Conservation (phyloP, 306 rosid genomes). For the Trichosanthes cucumerina region DNA sequence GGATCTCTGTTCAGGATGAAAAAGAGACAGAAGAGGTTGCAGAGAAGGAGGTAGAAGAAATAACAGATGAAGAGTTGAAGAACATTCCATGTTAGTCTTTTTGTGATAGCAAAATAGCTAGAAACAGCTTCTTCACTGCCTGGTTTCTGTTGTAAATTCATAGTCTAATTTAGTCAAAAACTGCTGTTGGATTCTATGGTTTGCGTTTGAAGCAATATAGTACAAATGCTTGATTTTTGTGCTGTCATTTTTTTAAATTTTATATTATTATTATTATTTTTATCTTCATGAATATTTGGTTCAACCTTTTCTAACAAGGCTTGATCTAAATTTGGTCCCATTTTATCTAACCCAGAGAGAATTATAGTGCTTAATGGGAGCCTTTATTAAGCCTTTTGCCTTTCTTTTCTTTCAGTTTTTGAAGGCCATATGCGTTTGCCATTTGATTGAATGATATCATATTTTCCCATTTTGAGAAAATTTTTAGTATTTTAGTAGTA, state of each 20-base stretch:
- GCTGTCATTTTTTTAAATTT: background rate
- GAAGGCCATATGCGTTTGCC: background rate
- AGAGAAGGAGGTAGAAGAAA: constrained; percentile 16
- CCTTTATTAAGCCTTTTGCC: background rate
- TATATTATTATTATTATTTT: too few species aligned
- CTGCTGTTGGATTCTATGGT: background rate
- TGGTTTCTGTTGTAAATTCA: constrained; percentile 5
- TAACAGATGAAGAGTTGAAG: constrained; percentile 47
- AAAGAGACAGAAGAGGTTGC: constrained; percentile 15
- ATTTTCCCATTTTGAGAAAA: too few species aligned
- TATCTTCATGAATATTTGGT: background rate
- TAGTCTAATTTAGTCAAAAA: background rate
- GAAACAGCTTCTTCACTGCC: background rate
- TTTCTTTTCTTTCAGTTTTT: background rate
- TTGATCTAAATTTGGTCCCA: background rate
- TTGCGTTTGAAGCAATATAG: background rate
- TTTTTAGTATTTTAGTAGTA: too few species aligned
- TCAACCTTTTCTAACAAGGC: background rate
- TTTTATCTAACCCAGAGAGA: background rate
- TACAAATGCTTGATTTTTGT: background rate
- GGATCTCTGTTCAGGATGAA: constrained; percentile 29
- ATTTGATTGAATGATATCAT: background rate
- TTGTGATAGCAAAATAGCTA: background rate
- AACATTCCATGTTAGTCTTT: background rate
- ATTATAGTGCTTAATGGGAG: background rate